These are phyloP conservation scores for Leccinum ochraceum DNA, from an alignment of 768 basidiomycete genomes.

Conservation along the genomic window DNA sequence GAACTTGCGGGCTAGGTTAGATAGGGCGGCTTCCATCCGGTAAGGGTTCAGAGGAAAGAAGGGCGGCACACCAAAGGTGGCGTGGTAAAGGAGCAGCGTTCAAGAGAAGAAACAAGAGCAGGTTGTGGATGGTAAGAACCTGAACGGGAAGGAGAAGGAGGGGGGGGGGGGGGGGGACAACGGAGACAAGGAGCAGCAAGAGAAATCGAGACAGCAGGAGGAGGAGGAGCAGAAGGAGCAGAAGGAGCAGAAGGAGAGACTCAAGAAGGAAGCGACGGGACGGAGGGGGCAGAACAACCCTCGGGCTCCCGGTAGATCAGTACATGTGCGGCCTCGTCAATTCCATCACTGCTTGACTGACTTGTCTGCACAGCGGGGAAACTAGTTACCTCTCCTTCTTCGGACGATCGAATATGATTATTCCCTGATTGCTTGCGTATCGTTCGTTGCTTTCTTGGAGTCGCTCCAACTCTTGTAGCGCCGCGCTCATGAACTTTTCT, in stretches of 20 bases:
- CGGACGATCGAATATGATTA: slow-evolving; percentile 11
- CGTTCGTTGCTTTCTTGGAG: background rate
- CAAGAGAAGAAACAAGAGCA: no score
- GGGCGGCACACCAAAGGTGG: no score
- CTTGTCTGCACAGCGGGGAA: slow-evolving; percentile 2
- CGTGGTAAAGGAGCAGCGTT: background rate
- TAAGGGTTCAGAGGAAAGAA: no score
- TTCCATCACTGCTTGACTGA: background rate
- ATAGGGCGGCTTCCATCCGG: no score
- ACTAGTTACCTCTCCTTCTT: background rate
- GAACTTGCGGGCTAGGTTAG: no score
- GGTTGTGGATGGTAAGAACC: no score
- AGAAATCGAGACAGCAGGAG: no score
- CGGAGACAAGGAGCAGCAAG: no score
- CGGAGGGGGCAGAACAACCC: background rate
- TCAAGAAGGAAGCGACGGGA: background rate
- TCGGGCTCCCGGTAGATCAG: background rate
- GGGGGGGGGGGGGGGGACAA: no score
- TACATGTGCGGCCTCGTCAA: slow-evolving; percentile 14
- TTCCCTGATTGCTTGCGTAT: slow-evolving; percentile 10
- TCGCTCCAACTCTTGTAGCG: slow-evolving; percentile 37
- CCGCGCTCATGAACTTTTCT: slow-evolving; percentile 39
- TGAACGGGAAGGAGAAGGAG: no score
- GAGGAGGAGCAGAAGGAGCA: background rate
- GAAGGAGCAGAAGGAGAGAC: background rate